Base-by-base conservation (phyloP, 1,284 basidiomycete genomes). In the Microbotryum intermedium region DNA sequence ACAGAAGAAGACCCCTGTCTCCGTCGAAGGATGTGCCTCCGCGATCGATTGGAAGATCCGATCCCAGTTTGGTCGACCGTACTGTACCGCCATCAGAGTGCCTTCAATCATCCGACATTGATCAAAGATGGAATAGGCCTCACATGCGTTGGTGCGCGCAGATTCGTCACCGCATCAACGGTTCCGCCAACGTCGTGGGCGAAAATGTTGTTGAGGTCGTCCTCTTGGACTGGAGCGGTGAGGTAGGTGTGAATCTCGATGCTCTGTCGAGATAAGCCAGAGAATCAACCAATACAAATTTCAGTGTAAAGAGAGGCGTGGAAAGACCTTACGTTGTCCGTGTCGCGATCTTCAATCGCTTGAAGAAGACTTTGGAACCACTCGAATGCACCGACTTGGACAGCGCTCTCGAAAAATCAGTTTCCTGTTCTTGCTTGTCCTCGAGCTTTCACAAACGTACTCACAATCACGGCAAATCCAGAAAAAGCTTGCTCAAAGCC, bases 351-450 rank as follows among this genome's bases (percentile, higher is more conserved):
- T 74, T 94, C 90, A 68, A 93, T 89, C 26, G 90, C 90, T 68
- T 87, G 83, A 63, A 94, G 77, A 29, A 94, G 81, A n/a, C 86
- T 88, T 75, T 91, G 88, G 82, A 94, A 92, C 90, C 89, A 92
- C 73, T 90, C 88, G 25, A 88, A 87, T 13, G 80, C 79, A 9
- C 58, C 55, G 57, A 58, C 67, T n/a, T 69, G 46, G 10, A 25
- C 1, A 6, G 53, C 10, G 10, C 9, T 11, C 6, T n/a, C n/a
- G n/a, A 44, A 21, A 2, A 10, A 50, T 26, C 3, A 53, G 45
- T 43, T 16, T 50, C 45, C 6, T 45, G 28, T n/a, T 20, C n/a
- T n/a, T n/a, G n/a, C n/a, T n/a, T n/a, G 18, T 44, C 25, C 42
- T 10, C 2, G 3, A 11, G 23, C 13, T 29, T 8, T 26, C n/a